phyloP scores from a whole-genome alignment of 495 filamentous ascomycete genomes.

The Letharia lupina region DNA sequence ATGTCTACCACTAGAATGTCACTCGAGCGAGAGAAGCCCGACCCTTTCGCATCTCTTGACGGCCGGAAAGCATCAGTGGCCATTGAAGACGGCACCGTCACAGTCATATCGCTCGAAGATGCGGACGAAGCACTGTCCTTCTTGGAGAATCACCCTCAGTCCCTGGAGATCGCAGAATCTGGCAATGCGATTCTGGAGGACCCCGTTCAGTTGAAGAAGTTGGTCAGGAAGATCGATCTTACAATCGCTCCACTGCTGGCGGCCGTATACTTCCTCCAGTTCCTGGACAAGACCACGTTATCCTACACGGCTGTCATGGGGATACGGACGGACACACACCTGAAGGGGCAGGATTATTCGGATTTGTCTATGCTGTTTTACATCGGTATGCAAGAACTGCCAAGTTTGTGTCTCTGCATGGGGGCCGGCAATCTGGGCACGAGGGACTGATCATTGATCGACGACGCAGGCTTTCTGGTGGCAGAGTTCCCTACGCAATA shows the following conservation, averaged over 20 bases:
- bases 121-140: slow-evolving; percentile 30
- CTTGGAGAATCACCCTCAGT: slow-evolving; percentile 27
- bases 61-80: slow-evolving; percentile 24
- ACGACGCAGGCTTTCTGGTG: slow-evolving; percentile 21
- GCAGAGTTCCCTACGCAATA: slow-evolving; percentile 28
- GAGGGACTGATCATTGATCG: neutral
- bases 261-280: slow-evolving; percentile 60
- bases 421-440: neutral
- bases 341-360: slow-evolving; percentile 42
- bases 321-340: slow-evolving; percentile 45
- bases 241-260: slow-evolving; percentile 44
- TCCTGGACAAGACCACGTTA: slow-evolving; percentile 65
- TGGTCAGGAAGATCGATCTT: slow-evolving; percentile 37
- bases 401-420: neutral
- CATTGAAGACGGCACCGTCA: slow-evolving; percentile 1
- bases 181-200: slow-evolving; percentile 29
- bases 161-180: slow-evolving; percentile 24
- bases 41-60: slow-evolving; percentile 28
- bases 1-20: neutral
- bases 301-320: slow-evolving; percentile 66
- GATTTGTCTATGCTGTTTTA: slow-evolving; percentile 28
- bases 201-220: slow-evolving; percentile 20
- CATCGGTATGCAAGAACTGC: slow-evolving; percentile 18
- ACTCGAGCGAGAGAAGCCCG: slow-evolving; percentile 15
- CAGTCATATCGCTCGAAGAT: slow-evolving; percentile 23